Percentiles rank a stretch among this genome's conserved stretches.
Evolutionary conservation across 441 rosid genomes (phyloP).

Genomic region (Erysimum cheiri): DNA sequence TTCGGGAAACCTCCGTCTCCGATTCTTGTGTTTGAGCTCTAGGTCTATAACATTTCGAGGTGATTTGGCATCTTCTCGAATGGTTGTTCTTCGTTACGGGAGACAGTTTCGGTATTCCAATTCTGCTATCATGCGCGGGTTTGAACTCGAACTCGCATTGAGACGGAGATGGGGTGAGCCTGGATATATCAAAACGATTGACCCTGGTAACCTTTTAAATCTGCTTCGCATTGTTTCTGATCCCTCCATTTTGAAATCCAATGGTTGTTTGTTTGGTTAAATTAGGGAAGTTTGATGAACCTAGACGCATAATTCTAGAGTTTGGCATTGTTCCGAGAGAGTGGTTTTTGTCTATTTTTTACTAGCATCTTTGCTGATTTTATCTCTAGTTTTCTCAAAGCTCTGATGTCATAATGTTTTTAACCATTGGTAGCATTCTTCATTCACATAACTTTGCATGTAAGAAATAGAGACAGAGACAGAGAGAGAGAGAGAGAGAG

Average conservation of each 20-base stretch:
- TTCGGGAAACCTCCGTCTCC: conserved; percentile 11
- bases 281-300: neutral
- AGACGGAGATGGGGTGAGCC: neutral
- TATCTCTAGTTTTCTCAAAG: neutral
- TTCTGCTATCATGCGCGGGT: neutral
- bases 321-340: neutral
- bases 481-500: conserved; percentile 31
- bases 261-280: neutral
- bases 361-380: neutral
- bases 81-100: conserved; percentile 3
- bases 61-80: neutral
- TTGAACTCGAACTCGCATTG: no score
- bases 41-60: no score
- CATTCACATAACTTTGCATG: conserved; percentile 14
- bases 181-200: neutral
- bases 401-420: conserved; percentile 20
- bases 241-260: conserved; percentile 3
- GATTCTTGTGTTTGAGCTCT: neutral
- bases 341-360: neutral
- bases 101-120: conserved; percentile 1
- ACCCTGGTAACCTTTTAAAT: neutral
- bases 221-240: conserved; percentile 2
- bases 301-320: neutral
- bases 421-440: conserved; percentile 9
- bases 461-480: neutral